Conservation (phyloP, 1,139 yeast genomes). For the Blastobotrys malaysiensis region DNA sequence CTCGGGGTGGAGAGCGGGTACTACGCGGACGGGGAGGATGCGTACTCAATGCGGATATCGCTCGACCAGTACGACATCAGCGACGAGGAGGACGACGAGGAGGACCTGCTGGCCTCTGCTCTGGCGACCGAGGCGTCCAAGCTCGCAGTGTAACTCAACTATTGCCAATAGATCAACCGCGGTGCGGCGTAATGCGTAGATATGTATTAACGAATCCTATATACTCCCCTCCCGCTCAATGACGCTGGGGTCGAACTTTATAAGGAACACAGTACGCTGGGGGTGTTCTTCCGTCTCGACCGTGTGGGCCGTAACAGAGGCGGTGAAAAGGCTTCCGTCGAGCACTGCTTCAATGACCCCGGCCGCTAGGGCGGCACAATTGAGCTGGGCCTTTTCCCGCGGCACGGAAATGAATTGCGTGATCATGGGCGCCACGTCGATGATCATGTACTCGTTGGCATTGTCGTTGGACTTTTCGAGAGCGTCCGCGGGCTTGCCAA, state of each 20-base stretch:
- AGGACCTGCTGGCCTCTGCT: conserved; percentile 26
- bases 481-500: conserved; percentile 81
- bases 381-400: conserved; percentile 69
- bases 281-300: conserved; percentile 64
- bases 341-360: conserved; percentile 89
- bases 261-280: conserved; percentile 72
- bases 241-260: conserved; percentile 50
- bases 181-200: no score
- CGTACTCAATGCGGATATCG: conserved; percentile 76
- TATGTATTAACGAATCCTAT: neutral
- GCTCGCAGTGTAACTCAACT: conserved; percentile 1
- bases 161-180: no score
- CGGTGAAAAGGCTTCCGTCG: conserved; percentile 73
- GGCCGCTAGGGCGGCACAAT: conserved; percentile 82
- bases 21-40: conserved; percentile 97
- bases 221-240: conserved; percentile 19
- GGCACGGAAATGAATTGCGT: conserved; percentile 77
- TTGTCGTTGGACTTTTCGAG: conserved; percentile 82
- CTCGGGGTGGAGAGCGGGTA: conserved; percentile 77
- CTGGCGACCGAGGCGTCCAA: conserved; percentile 11
- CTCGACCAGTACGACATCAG: conserved; percentile 19
- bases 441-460: conserved; percentile 72
- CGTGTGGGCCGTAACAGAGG: conserved; percentile 83
- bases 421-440: conserved; percentile 73
- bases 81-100: conserved; percentile 27